A percentile compares a stretch with the other conserved stretches of the same genome.
These are phyloP conservation scores for Diospyros kaki DNA, from an alignment of 148 eudicot species.

Conservation along the genomic window DNA sequence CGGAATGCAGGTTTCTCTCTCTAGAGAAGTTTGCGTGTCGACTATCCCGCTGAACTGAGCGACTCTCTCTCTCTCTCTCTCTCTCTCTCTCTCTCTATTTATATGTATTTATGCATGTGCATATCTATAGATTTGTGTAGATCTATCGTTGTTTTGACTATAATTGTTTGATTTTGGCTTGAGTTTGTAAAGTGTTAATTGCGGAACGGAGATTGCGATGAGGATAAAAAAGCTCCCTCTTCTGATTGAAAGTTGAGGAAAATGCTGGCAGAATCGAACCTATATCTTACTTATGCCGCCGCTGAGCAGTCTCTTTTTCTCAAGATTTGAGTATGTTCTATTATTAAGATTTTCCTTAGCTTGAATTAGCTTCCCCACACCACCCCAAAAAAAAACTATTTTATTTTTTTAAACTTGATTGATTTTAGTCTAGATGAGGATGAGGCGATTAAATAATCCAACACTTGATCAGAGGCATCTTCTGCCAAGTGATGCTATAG, in stretches of 20 bases:
- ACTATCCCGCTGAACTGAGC: conserved; percentile 22
- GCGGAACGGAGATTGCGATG: conserved; percentile 18
- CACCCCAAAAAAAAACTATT: neutral
- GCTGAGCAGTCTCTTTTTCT: conserved; percentile 11
- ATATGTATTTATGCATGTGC: neutral
- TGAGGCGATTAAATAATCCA: conserved; percentile 7
- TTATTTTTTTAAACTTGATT: neutral
- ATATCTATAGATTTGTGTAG: neutral
- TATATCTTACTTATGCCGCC: conserved; percentile 1
- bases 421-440: conserved; percentile 1
- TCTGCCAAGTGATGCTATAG: conserved; percentile 3
- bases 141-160: neutral
- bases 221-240: conserved; percentile 30
- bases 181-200: neutral
- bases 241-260: conserved; percentile 16
- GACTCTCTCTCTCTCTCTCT: neutral
- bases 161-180: neutral
- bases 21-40: conserved; percentile 20
- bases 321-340: neutral
- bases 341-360: neutral
- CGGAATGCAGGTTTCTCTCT: conserved; percentile 46
- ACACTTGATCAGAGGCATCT: conserved; percentile 5
- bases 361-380: neutral
- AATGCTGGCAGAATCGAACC: conserved; percentile 24
- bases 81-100: neutral